Evolutionary conservation across 176 grass and related monocot species (phyloP).

Genomic region (Zea mays): Zm-B73-REFERENCE-NAM-5.0 NC_050102.1:1621001-1621500

Average conservation of each 20-base stretch:
- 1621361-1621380: neutral
- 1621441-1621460: neutral
- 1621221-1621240: slow-evolving; percentile 85
- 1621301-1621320: neutral
- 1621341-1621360: neutral
- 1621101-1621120: too few species aligned
- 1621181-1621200: slow-evolving; percentile 48
- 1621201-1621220: slow-evolving; percentile 63
- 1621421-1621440: neutral
- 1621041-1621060: neutral
- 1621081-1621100: too few species aligned
- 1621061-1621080: too few species aligned
- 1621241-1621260: slow-evolving; percentile 89
- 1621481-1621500: neutral
- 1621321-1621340: neutral
- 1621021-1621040: neutral
- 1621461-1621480: neutral
- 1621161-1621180: slow-evolving; percentile 29
- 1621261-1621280: slow-evolving; percentile 19
- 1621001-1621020: neutral
- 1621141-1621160: neutral
- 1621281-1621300: slow-evolving; percentile 1
- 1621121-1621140: too few species aligned
- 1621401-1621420: neutral
- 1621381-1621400: neutral